Evolutionary conservation across 768 basidiomycete genomes (phyloP).

Genomic region (Mycena metata): DNA sequence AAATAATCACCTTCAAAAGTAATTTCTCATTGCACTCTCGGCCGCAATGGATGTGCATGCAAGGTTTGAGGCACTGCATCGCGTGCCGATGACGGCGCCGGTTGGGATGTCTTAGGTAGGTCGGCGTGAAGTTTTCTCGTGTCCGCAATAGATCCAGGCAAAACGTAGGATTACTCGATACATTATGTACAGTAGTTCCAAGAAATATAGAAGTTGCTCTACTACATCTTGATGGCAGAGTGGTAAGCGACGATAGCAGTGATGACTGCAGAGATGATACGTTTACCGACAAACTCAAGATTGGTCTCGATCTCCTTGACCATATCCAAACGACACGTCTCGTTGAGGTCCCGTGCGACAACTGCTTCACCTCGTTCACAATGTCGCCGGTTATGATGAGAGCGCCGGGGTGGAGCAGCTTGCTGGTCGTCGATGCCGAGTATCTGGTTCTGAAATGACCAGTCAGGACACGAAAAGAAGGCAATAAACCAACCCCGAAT

Average conservation of each 20-base stretch:
- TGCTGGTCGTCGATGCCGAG: slow-evolving; percentile 90
- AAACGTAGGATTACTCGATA: too few relatives aligned
- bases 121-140: too few relatives aligned
- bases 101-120: too few relatives aligned
- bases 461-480: slow-evolving; percentile 10
- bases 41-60: too few relatives aligned
- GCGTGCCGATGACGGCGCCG: too few relatives aligned
- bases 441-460: slow-evolving; percentile 80
- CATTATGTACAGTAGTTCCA: slow-evolving; percentile 7
- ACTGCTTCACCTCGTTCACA: background rate
- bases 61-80: too few relatives aligned
- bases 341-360: background rate
- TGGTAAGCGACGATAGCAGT: background rate
- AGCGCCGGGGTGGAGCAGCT: slow-evolving; percentile 6
- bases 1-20: too few relatives aligned
- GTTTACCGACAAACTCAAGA: background rate
- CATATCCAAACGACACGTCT: slow-evolving; percentile 2
- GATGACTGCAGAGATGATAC: background rate
- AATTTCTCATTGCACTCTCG: too few relatives aligned
- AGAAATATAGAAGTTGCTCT: background rate
- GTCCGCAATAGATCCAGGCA: too few relatives aligned
- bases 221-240: background rate
- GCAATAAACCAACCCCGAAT: slow-evolving; percentile 38
- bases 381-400: slow-evolving; percentile 4
- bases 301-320: background rate